A percentile compares a stretch with the other conserved stretches of the same genome.
These are phyloP conservation scores for Petunia secreta DNA, from an alignment of 257 asterid genomes.

Conservation along the genomic window DNA sequence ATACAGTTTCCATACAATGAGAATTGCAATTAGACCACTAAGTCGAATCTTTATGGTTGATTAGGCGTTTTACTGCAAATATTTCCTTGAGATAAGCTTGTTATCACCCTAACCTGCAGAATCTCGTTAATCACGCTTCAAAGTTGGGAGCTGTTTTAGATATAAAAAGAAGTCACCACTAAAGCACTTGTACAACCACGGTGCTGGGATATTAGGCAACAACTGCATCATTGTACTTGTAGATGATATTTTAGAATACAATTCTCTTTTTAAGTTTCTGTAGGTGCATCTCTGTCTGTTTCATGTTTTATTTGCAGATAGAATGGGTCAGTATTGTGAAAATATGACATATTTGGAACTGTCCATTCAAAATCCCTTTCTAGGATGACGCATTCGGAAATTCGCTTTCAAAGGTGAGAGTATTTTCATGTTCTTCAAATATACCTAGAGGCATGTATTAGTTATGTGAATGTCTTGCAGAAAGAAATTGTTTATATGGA, in stretches of 20 bases:
- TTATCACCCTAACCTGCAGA: neutral
- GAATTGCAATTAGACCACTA: neutral
- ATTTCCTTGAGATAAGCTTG: neutral
- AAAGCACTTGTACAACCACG: no score
- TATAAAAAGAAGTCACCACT: neutral
- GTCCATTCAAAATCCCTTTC: neutral
- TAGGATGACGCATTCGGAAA: neutral
- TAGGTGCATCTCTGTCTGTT: neutral
- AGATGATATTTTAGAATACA: neutral
- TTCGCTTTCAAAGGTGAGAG: neutral
- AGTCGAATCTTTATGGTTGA: neutral
- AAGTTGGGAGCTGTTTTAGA: neutral
- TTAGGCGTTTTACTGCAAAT: neutral
- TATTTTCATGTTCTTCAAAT: neutral
- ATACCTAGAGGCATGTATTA: neutral
- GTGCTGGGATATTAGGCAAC: no score
- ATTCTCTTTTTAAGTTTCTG: neutral
- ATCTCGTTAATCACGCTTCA: neutral
- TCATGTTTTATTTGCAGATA: neutral
- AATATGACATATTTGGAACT: neutral
- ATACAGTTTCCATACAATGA: neutral
- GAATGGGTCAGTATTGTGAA: neutral
- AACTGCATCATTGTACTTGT: neutral
- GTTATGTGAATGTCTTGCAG: neutral
- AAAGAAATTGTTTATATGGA: neutral